Evolutionary conservation across 2,329 filamentous ascomycete species (phyloP).

Genomic region (Orbilia ellipsospora): DNA sequence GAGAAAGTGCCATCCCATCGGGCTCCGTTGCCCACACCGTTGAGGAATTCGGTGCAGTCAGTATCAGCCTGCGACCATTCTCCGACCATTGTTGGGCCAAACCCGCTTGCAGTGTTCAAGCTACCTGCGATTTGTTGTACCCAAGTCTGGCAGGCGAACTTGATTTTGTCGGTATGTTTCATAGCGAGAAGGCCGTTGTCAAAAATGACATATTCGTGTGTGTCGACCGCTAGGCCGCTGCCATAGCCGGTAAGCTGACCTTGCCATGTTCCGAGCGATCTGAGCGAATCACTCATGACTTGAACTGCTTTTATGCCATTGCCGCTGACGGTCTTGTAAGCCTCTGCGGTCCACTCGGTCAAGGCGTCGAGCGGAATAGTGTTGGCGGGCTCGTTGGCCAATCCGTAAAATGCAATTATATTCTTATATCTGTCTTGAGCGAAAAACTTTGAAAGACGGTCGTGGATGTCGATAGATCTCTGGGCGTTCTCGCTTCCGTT

Average conservation of each 20-base stretch:
- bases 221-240: conserved; percentile 86
- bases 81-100: conserved; percentile 91
- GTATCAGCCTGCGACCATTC: conserved; percentile 99
- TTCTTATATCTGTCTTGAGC: conserved; percentile 92
- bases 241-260: conserved; percentile 78
- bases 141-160: conserved; percentile 92
- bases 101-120: conserved; percentile 79
- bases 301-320: conserved; percentile 78
- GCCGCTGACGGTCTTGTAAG: conserved; percentile 76
- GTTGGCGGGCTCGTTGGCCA: conserved; percentile 95
- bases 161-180: conserved; percentile 82
- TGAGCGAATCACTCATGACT: conserved; percentile 93
- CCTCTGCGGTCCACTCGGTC: conserved; percentile 80
- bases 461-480: conserved; percentile 81
- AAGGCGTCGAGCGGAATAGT: conserved; percentile 74
- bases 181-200: conserved; percentile 85
- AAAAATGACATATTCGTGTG: conserved; percentile 98
- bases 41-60: conserved; percentile 87
- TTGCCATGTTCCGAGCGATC: conserved; percentile 90
- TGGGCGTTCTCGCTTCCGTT: conserved; percentile 68
- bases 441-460: conserved; percentile 92
- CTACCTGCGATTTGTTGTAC: conserved; percentile 78
- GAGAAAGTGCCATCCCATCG: conserved; percentile 89
- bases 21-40: conserved; percentile 83
- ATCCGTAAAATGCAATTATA: conserved; percentile 89